Evolutionary conservation across 2,329 filamentous ascomycete genomes (phyloP).

Genomic region (Aspergillus aculeatinus): DNA sequence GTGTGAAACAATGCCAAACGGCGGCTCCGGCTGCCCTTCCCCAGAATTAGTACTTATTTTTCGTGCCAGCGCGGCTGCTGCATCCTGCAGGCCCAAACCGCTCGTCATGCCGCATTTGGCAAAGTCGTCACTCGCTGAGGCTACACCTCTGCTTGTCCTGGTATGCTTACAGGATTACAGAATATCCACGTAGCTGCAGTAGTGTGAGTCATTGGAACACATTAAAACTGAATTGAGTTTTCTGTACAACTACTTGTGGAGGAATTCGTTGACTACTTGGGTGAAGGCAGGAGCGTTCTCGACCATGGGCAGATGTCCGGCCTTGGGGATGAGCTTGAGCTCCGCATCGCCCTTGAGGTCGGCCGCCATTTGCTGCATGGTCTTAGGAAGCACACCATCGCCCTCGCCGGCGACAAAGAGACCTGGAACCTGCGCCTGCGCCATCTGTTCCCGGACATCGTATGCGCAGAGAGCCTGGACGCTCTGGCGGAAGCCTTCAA

Average conservation of each 20-base stretch:
- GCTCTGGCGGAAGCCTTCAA: slow-evolving; percentile 77
- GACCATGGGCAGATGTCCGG: slow-evolving; percentile 82
- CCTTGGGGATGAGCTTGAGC: slow-evolving; percentile 64
- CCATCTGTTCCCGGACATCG: slow-evolving; percentile 50
- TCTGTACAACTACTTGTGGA: slow-evolving; percentile 68
- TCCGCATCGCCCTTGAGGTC: slow-evolving; percentile 58
- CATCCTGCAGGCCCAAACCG: too few species aligned
- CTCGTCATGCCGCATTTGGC: too few species aligned
- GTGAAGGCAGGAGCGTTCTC: slow-evolving; percentile 71
- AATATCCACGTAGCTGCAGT: not conserved
- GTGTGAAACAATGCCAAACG: too few species aligned
- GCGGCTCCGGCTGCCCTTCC: too few species aligned
- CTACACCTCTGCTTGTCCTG: too few species aligned
- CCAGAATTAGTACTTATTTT: too few species aligned
- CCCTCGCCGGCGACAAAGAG: slow-evolving; percentile 70
- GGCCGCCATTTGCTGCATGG: slow-evolving; percentile 72
- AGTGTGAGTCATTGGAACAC: slow-evolving; percentile 59
- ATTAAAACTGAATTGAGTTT: slow-evolving; percentile 78
- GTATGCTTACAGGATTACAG: too few species aligned
- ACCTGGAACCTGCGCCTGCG: slow-evolving; percentile 41
- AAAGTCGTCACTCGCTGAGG: too few species aligned
- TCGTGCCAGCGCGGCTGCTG: too few species aligned
- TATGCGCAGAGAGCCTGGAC: slow-evolving; percentile 61
- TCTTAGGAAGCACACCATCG: slow-evolving; percentile 73
- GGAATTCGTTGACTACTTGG: slow-evolving; percentile 59